phyloP scores from a whole-genome alignment of 192 early-diverging fungal genomes.

The Phlyctochytrium planicorne region DNA sequence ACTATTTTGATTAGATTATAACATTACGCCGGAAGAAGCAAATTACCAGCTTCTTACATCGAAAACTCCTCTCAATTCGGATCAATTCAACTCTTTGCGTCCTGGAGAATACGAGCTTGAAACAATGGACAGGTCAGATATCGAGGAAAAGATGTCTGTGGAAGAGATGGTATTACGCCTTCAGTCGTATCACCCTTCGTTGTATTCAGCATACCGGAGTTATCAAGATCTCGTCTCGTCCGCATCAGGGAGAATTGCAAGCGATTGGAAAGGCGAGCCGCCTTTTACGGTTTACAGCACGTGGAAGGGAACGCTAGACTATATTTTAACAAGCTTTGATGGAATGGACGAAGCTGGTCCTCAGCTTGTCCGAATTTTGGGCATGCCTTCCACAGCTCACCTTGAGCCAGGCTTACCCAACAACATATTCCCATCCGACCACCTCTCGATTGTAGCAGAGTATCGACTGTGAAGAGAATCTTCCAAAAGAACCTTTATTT shows the following conservation, averaged over 20 bases:
- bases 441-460: slow-evolving; percentile 35
- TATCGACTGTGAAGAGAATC: too few relatives aligned
- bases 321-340: slow-evolving; percentile 24
- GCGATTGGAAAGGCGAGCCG: slow-evolving; percentile 39
- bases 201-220: too few relatives aligned
- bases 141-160: background rate
- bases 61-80: background rate
- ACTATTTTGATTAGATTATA: too few relatives aligned
- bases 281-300: slow-evolving; percentile 27
- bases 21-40: slow-evolving; percentile 24
- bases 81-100: background rate
- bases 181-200: too few relatives aligned
- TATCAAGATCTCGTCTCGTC: too few relatives aligned
- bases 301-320: slow-evolving; percentile 46
- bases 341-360: background rate
- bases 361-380: slow-evolving; percentile 2
- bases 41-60: slow-evolving; percentile 21
- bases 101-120: background rate
- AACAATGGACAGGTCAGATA: background rate
- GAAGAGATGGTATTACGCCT: background rate
- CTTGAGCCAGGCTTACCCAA: slow-evolving; percentile 44
- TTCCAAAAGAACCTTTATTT: too few relatives aligned
- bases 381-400: slow-evolving; percentile 21
- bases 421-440: slow-evolving; percentile 32
- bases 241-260: too few relatives aligned